These are phyloP conservation scores for Friedmanniomyces simplex DNA, from an alignment of 495 filamentous ascomycete genomes.

Conservation along the genomic window DNA sequence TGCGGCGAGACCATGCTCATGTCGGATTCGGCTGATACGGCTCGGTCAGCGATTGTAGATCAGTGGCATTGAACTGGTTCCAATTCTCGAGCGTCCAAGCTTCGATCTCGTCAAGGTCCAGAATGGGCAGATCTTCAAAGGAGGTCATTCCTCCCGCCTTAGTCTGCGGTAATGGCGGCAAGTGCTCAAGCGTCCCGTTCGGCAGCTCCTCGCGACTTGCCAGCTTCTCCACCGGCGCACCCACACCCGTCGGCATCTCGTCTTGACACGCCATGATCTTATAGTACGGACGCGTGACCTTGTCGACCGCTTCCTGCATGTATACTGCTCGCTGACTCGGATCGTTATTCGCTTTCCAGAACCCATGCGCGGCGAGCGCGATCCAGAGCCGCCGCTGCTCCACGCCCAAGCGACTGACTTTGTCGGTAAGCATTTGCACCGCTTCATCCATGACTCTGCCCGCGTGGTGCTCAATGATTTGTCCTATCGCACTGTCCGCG, in stretches of 20 bases:
- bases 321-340: slow-evolving; percentile 1
- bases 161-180: neutral
- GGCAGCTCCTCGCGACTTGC: slow-evolving; percentile 2
- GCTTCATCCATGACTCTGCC: slow-evolving; percentile 11
- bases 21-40: neutral
- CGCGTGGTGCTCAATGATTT: slow-evolving; percentile 15
- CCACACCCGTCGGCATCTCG: neutral
- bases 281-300: slow-evolving; percentile 17
- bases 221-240: neutral
- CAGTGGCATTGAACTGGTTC: neutral
- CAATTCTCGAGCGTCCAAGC: slow-evolving; percentile 3
- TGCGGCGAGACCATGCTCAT: no score
- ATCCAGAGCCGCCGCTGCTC: slow-evolving; percentile 18
- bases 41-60: neutral
- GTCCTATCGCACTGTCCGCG: slow-evolving; percentile 4
- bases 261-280: slow-evolving; percentile 23
- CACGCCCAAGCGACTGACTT: slow-evolving; percentile 11
- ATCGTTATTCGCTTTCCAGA: slow-evolving; percentile 11
- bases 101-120: slow-evolving; percentile 11
- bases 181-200: neutral
- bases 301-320: slow-evolving; percentile 23
- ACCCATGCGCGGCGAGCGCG: slow-evolving; percentile 8
- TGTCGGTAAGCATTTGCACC: slow-evolving; percentile 7
- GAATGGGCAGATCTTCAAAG: neutral
- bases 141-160: neutral